Conservation (phyloP, 371 early-diverging fungal species). For the Dichotomocladium elegans region DNA sequence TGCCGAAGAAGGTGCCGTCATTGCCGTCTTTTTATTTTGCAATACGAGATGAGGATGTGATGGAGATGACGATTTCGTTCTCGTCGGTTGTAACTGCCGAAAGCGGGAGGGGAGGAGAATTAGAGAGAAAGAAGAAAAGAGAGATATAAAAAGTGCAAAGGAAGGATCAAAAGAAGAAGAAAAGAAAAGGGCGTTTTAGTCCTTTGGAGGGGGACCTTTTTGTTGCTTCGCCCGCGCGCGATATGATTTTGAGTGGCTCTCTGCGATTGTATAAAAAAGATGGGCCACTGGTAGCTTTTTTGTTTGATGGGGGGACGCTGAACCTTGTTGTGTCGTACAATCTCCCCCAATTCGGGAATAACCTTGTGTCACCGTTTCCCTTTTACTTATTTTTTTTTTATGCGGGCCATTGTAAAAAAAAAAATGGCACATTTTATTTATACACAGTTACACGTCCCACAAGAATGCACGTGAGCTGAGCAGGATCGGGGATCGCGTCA, state of each 20-base stretch:
- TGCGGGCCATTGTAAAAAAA: not conserved
- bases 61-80: slow-evolving; percentile 16
- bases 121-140: slow-evolving; percentile 8
- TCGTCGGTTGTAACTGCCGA: slow-evolving; percentile 4
- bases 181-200: slow-evolving; percentile 1
- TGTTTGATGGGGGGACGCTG: too few species aligned
- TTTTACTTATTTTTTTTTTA: not conserved
- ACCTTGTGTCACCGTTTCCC: too few species aligned
- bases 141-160: slow-evolving; percentile 5
- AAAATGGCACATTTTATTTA: not conserved
- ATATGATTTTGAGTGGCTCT: too few species aligned
- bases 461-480: not conserved
- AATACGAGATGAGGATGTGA: too few species aligned
- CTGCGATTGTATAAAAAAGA: too few species aligned
- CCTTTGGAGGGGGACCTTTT: too few species aligned
- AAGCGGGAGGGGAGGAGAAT: slow-evolving; percentile 5
- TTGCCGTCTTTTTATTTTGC: slow-evolving; percentile 5
- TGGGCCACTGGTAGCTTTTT: too few species aligned
- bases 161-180: slow-evolving; percentile 3
- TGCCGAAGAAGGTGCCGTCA: slow-evolving; percentile 4
- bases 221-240: too few species aligned
- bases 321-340: too few species aligned
- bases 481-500: not conserved
- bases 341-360: too few species aligned
- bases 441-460: too few species aligned